Evolutionary conservation across 1,139 yeast species (phyloP).

Genomic region (Pichia sp.): DNA sequence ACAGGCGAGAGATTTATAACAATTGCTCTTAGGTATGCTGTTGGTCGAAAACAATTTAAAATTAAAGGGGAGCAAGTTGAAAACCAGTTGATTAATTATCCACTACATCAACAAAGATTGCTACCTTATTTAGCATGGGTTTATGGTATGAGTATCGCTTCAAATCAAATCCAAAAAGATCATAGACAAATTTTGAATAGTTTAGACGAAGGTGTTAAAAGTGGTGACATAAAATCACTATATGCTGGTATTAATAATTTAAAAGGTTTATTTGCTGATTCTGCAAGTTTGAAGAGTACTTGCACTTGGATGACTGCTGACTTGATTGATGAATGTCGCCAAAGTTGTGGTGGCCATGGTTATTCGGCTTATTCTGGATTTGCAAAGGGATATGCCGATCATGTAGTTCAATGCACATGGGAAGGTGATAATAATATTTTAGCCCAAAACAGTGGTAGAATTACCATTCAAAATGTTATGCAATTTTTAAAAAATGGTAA

Average conservation of each 20-base stretch:
- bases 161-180: conserved; percentile 53
- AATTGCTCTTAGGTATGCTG: conserved; percentile 81
- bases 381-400: conserved; percentile 81
- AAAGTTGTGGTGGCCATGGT: conserved; percentile 97
- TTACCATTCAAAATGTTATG: conserved; percentile 50
- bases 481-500: conserved; percentile 28
- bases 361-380: conserved; percentile 86
- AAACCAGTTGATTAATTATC: conserved; percentile 68
- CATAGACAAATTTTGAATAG: conserved; percentile 43
- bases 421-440: conserved; percentile 92
- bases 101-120: conserved; percentile 80
- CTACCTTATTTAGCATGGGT: conserved; percentile 73
- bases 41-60: conserved; percentile 83
- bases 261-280: conserved; percentile 74
- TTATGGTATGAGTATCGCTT: conserved; percentile 70
- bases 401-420: conserved; percentile 98
- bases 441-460: conserved; percentile 77
- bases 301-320: conserved; percentile 80
- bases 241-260: conserved; percentile 50
- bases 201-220: conserved; percentile 45
- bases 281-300: conserved; percentile 86
- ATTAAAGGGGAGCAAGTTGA: conserved; percentile 35
- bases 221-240: conserved; percentile 29
- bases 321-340: conserved; percentile 82
- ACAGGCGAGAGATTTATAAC: conserved; percentile 73